Evolutionary conservation across 1,284 basidiomycete genomes (phyloP), one percentile per base, ranked within the genome.

Genomic region (Cutaneotrichosporon cutaneum): DNA sequence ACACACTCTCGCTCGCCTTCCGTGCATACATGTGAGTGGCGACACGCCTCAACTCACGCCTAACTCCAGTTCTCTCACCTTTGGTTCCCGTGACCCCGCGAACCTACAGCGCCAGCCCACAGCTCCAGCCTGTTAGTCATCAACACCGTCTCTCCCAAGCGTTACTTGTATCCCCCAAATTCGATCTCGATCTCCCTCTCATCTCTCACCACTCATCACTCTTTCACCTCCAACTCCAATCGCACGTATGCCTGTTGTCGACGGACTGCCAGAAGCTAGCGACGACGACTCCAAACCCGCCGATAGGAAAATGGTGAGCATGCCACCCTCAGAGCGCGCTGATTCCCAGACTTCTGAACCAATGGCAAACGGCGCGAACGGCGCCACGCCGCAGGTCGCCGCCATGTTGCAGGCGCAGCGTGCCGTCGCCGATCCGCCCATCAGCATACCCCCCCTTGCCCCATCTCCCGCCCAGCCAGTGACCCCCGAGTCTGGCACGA

Each of bases 201-300:
- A 26, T 14, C 22, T 39, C 36, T 14, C 48, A 18, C 22, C 48
- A 30, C 52, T 16, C 35, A 36, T 24, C 35, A 36, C 36, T 54
- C 53, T 27, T 26, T 21, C 53, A 26, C 26, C 35, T n/a, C 33
- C 30, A 26, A 39, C 35, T n/a, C 33, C 30, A 22, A 22, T 22
- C 22, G 26, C 48, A 14, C 27, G 48, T 51, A 51, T 51, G 48
- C 48, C 48, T n/a, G 48, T 26, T 30, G 24, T 42, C 36, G 53
- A 54, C 22, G 53, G 35, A 14, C 14, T 56, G 14, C 55, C 62
- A 61, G 71, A 72, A 64, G 65, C 65, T 26, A 63, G 60, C 22
- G 71, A 71, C 36, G 71, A 73, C 42, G 68, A 70, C n/a, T 51
- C 59, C 54, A 33, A 66, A 42, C 56, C 68, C 36, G 70, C 58